Conservation (phyloP, 1,284 basidiomycete species). For the Cryptococcus sp. region DNA sequence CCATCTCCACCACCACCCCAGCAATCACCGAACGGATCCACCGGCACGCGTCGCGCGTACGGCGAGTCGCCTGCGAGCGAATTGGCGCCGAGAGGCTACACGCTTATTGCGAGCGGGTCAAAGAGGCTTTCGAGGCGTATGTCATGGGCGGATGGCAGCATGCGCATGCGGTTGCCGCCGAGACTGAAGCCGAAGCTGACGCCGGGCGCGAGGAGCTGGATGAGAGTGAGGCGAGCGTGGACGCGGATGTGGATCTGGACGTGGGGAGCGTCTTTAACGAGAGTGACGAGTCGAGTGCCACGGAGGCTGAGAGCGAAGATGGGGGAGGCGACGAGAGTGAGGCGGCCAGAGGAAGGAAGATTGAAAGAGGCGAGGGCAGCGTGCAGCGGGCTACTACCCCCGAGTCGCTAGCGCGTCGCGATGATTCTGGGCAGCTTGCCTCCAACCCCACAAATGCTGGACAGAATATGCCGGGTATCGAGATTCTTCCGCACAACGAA, state of each 20-base stretch:
- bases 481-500: background rate
- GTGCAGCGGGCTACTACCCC: background rate
- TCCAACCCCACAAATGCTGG: background rate
- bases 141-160: constrained; percentile 30
- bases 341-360: constrained; percentile 9
- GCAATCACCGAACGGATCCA: constrained; percentile 37
- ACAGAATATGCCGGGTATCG: background rate
- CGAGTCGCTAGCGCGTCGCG: background rate
- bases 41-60: constrained; percentile 42
- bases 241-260: constrained; percentile 11
- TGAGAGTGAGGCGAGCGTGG: constrained; percentile 10
- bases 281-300: constrained; percentile 3
- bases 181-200: background rate
- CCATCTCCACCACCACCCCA: constrained; percentile 4
- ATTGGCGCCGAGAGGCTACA: constrained; percentile 48
- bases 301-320: constrained; percentile 8
- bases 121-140: constrained; percentile 49
- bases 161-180: background rate
- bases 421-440: background rate
- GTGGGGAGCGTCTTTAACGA: constrained; percentile 1
- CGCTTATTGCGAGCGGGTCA: constrained; percentile 49
- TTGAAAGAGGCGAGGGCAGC: constrained; percentile 9
- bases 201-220: constrained; percentile 1
- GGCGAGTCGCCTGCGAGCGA: constrained; percentile 46
- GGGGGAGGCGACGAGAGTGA: constrained; percentile 5